Base-by-base conservation (phyloP, 2,329 filamentous ascomycete species). In the Fusarium sp. region DNA sequence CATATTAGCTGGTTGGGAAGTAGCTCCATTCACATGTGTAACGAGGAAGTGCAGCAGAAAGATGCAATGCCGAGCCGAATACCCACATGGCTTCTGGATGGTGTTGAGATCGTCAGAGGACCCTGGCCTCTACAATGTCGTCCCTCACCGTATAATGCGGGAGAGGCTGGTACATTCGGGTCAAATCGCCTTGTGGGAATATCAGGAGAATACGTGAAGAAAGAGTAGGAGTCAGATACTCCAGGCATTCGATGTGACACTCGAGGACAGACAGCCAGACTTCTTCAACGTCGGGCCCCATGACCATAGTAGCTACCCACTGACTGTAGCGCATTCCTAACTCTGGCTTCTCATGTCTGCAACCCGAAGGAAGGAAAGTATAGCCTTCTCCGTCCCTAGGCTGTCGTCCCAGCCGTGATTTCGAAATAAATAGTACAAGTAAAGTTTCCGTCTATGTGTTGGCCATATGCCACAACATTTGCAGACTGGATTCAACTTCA, bases 91-190 rank as follows among this genome's bases (percentile, higher is more conserved):
- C 48, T 55, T 73, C 63, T 54, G 30, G 14, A 35, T 67, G 45
- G 45, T 69, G 54, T 60, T 61, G 58, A 66, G 71, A 73, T 67
- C 54, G 61, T 45, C 55, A 47, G 64, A 58, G 53, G 65, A 61
- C 51, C 70, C 54, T 48, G 48, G 61, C 32, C 42, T 74, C 68
- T 57, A 59, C 51, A 44, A 54, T 42, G 56, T 60, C 55, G 63
- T 48, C 57, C 42, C 65, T 74, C 57, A 73, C 72, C 69, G 56
- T 74, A 72, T 60, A 55, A 62, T 66, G 66, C 48, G 54, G 39
- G 48, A 69, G 59, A 44, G 50, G 55, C 24, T 69, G 57, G 26
- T 28, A 17, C 26, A 42, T 57, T 22, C 53, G 57, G 28, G 44
- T 17, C 35, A 59, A 65, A 72, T 45, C 47, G 26, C 55, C n/a